Base-by-base conservation (phyloP, 768 basidiomycete species). In the Crassisporium funariophilum region DNA sequence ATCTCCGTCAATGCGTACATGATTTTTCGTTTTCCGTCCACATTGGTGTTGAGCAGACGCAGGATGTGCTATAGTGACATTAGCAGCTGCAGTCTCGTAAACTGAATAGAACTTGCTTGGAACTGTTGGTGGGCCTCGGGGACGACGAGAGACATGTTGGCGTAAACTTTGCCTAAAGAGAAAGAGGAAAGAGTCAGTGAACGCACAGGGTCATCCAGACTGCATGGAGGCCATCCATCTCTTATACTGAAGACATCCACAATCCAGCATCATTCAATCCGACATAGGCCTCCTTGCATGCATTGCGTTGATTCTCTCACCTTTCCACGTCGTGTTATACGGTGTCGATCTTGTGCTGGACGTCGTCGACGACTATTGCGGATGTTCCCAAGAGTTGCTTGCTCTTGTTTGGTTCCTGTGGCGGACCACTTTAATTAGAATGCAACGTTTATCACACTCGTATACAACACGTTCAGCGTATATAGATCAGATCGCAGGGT, bases 1-100 rank as follows among this genome's bases (percentile, higher is more conserved):
- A 99, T 99, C 79, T 99, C 97, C 38, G 97, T 98, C 78, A 98
- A 70, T 62, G 97, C 95, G 71, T 93, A 98, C 90, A 93, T 98
- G 72, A 99, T 88, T 79, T 99, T 99, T 62, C 97, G 86, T 70
- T 95, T 95, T 59, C 97, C 97, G 72, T 98, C 95, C 58, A 99
- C 97, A 78, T 98, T 98, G 69, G 97, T 98, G 82, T 98, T 98
- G 60, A 97, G 79, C 35, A 99, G 84, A 88, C 97, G 97, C 51
- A 99, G 76, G 72, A 99, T 99, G 84, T 98, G 97, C 92, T 98
- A 63, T 31, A 60, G 3, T 4, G 9, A 43, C 25, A 47, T 20
- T 22, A 38, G 29, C 8, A 4, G 24, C 12, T 5, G 10, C 9
- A n/a, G 20, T 36, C 17, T 12, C 12, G 8, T 10, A 13, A 5